phyloP scores from a whole-genome alignment of 495 filamentous ascomycete genomes.

The Aspergillus hancockii region DNA sequence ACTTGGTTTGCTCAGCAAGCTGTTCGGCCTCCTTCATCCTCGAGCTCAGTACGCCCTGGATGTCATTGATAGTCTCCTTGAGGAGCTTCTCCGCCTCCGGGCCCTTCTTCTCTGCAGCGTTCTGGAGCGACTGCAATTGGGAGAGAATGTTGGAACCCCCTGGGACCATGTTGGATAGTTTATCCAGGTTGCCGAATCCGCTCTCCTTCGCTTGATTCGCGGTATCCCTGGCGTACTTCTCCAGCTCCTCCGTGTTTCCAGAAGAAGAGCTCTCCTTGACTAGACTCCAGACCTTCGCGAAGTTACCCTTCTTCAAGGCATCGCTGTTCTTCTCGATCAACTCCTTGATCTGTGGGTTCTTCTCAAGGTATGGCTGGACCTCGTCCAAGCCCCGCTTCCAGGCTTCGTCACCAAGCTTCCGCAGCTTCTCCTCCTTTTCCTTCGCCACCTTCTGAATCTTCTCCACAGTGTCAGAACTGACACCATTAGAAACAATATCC shows the following conservation, averaged over 20 bases:
- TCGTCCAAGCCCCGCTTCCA: conserved; percentile 65
- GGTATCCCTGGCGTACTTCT: conserved; percentile 58
- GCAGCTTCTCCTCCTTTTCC: conserved; percentile 62
- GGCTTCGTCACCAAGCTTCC: conserved; percentile 61
- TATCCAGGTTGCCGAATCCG: conserved; percentile 38
- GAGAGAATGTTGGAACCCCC: conserved; percentile 55
- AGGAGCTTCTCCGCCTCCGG: conserved; percentile 60
- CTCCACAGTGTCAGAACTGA: conserved; percentile 46
- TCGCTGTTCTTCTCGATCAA: conserved; percentile 62
- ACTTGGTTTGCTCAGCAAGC: not conserved
- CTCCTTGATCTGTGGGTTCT: conserved; percentile 65
- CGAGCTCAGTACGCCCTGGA: conserved; percentile 37
- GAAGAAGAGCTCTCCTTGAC: conserved; percentile 54
- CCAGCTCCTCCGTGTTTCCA: conserved; percentile 54
- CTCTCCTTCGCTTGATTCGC: conserved; percentile 54
- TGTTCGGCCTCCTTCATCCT: not conserved
- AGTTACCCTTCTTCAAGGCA: conserved; percentile 59
- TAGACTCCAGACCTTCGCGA: conserved; percentile 52
- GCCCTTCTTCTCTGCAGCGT: conserved; percentile 57
- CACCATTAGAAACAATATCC: conserved; percentile 54
- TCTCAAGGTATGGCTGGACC: conserved; percentile 62
- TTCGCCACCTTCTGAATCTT: conserved; percentile 61
- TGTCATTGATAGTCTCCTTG: conserved; percentile 58
- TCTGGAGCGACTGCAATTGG: conserved; percentile 54
- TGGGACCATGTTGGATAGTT: conserved; percentile 54